Evolutionary conservation across 2,329 filamentous ascomycete species (phyloP).

Genomic region (Onygena corvina): DNA sequence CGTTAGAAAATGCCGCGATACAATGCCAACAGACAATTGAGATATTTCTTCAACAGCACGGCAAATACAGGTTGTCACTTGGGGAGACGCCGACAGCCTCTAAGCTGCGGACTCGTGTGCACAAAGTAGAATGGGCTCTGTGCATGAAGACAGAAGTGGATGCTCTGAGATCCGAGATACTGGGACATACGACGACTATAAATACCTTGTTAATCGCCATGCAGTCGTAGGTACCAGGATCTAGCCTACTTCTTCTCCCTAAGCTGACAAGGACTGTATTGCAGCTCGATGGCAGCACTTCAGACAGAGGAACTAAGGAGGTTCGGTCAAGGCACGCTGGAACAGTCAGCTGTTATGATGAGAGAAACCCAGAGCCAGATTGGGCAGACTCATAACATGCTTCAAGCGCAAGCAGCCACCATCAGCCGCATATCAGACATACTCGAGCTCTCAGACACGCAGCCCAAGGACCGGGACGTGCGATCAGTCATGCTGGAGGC

Average conservation of each 20-base stretch:
- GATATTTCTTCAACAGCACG: neutral
- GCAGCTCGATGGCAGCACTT: conserved; percentile 1
- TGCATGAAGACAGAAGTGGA: conserved; percentile 9
- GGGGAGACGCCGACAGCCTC: neutral
- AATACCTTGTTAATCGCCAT: conserved; percentile 11
- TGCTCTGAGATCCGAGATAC: conserved; percentile 8
- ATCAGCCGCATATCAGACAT: conserved; percentile 2
- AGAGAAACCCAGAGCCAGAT: conserved; percentile 6
- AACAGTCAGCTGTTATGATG: conserved; percentile 2
- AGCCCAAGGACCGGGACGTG: neutral
- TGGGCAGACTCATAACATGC: conserved; percentile 3
- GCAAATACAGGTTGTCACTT: conserved; percentile 7
- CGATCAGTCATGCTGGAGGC: conserved; percentile 5
- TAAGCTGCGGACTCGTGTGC: neutral
- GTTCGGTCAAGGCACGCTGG: neutral
- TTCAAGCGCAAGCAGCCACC: conserved; percentile 4
- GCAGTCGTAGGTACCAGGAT: conserved; percentile 4
- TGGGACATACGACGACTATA: conserved; percentile 9
- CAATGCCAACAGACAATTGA: conserved; percentile 2
- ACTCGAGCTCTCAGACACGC: neutral
- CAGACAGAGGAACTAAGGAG: neutral
- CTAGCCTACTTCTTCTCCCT: neutral
- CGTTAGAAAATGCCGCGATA: conserved; percentile 2
- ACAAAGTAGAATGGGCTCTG: conserved; percentile 12
- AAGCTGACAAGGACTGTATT: neutral